phyloP scores from a whole-genome alignment of 768 basidiomycete species.

The Naematelia aurantialba region DNA sequence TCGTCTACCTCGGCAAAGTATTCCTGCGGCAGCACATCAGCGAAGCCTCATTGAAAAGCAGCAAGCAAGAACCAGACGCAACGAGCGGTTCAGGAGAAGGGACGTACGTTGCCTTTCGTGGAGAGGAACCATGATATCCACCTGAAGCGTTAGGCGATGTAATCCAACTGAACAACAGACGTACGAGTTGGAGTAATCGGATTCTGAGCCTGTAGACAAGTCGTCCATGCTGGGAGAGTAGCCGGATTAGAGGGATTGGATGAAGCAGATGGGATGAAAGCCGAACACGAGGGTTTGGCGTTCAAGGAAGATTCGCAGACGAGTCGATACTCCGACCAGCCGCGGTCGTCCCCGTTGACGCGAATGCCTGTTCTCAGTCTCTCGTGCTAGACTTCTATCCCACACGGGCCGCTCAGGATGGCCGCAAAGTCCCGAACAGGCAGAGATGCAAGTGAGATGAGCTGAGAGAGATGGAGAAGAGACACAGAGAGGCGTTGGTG shows the following conservation, averaged over 20 bases:
- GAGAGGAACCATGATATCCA: constrained; percentile 98
- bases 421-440: too few species aligned
- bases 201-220: constrained; percentile 72
- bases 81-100: neutral
- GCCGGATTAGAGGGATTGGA: too few species aligned
- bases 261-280: neutral
- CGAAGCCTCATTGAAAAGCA: neutral
- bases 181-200: constrained; percentile 85
- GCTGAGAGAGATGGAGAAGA: too few species aligned
- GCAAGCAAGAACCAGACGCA: neutral
- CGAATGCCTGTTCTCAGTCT: too few species aligned
- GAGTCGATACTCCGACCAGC: neutral
- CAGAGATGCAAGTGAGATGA: too few species aligned
- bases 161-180: constrained; percentile 34
- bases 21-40: constrained; percentile 54
- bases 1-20: constrained; percentile 98
- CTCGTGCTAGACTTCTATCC: too few species aligned
- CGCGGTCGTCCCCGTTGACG: too few species aligned
- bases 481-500: too few species aligned
- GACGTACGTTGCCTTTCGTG: constrained; percentile 74
- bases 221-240: constrained; percentile 52
- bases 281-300: neutral
- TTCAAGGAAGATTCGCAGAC: neutral
- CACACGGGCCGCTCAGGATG: neutral
- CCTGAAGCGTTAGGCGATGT: constrained; percentile 51